Conservation (phyloP, 345 rosid species). For the Adansonia digitata region DNA sequence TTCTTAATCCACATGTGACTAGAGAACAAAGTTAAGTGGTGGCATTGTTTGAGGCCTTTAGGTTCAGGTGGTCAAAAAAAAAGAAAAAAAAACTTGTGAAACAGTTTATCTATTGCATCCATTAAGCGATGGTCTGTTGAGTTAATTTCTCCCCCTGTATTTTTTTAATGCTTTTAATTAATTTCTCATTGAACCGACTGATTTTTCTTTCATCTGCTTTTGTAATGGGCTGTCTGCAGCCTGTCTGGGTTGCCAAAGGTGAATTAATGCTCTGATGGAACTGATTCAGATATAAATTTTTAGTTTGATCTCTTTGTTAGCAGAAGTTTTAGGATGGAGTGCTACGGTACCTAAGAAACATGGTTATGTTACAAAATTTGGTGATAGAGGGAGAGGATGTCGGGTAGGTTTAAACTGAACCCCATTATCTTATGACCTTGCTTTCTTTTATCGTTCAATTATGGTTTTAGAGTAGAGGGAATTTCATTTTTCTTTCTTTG, state of each 20-base stretch:
- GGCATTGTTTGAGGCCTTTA: slow-evolving; percentile 10
- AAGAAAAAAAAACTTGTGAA: slow-evolving; percentile 4
- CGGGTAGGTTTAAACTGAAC: neutral
- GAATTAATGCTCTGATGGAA: neutral
- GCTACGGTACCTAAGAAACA: neutral
- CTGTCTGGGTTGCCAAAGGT: no score
- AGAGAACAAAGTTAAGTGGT: slow-evolving; percentile 10
- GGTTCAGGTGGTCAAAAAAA: neutral
- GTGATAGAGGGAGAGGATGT: no score
- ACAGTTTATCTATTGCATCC: slow-evolving; percentile 27
- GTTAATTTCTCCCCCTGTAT: slow-evolving; percentile 15
- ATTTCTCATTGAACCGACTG: neutral
- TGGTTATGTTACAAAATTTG: no score
- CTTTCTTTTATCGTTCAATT: neutral
- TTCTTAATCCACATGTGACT: slow-evolving; percentile 8
- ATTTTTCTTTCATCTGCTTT: neutral
- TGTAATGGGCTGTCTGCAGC: neutral
- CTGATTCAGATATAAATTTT: neutral
- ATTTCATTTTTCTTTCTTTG: neutral
- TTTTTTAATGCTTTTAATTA: neutral
- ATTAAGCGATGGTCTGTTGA: slow-evolving; percentile 32
- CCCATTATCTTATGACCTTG: neutral
- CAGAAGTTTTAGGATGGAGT: neutral
- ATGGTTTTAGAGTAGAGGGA: neutral
- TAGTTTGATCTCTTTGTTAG: neutral